A percentile compares a stretch with the other conserved stretches of the same genome.
Evolutionary conservation across 495 filamentous ascomycete genomes (phyloP).

Genomic region (Ascobolus immersus): DNA sequence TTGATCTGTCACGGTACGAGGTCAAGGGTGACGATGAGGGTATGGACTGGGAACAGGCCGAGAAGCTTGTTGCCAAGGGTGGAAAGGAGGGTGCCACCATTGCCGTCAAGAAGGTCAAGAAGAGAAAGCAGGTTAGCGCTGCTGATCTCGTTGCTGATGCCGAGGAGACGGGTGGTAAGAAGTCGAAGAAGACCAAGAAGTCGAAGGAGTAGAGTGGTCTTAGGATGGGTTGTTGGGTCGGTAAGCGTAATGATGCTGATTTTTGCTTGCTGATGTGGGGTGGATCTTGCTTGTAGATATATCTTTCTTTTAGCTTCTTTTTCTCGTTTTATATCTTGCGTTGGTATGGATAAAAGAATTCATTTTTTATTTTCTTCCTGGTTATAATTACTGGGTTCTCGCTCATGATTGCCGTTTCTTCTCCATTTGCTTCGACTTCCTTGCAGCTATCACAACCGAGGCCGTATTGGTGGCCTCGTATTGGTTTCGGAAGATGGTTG

Average conservation of each 20-base stretch:
- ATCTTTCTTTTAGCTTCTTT: neutral
- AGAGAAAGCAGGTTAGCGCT: constrained; percentile 53
- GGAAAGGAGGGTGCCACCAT: constrained; percentile 45
- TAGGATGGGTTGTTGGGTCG: neutral
- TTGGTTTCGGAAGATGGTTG: neutral
- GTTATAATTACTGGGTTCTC: neutral
- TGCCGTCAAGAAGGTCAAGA: constrained; percentile 32
- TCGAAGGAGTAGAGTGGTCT: constrained; percentile 1
- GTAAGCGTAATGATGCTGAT: neutral
- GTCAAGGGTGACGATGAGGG: constrained; percentile 3
- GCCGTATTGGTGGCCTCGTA: neutral
- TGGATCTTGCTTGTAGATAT: too few relatives aligned
- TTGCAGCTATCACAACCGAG: neutral
- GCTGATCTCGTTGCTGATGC: constrained; percentile 25
- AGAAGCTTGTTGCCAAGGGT: constrained; percentile 41
- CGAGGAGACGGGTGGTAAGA: constrained; percentile 27
- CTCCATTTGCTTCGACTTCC: neutral
- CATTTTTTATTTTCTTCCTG: neutral
- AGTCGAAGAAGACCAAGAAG: constrained; percentile 24
- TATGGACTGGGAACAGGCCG: constrained; percentile 55
- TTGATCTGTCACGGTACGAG: constrained; percentile 68
- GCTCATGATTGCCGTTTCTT: neutral
- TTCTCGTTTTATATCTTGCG: neutral
- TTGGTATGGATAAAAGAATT: too few relatives aligned
- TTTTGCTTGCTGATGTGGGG: neutral